Evolutionary conservation across 2,329 filamentous ascomycete species (phyloP), one percentile per base, ranked within the genome.

Genomic region (Stylonectria norvegica): DNA sequence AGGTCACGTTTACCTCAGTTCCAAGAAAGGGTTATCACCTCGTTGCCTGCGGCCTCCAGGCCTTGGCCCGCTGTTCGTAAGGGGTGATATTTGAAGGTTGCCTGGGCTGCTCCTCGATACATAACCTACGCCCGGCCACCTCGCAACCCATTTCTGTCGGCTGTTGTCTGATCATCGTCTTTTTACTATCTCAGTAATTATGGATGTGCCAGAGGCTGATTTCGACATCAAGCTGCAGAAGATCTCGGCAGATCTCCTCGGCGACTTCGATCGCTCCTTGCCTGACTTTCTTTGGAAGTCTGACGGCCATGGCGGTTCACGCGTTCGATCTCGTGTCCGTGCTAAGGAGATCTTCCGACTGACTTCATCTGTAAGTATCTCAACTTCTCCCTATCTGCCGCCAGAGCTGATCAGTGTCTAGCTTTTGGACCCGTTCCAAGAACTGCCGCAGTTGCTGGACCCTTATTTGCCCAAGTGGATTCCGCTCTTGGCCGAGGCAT

Each of bases 391-490:
- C 15, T 8, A 18, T 28, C 27, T 34, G 4, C 16, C 34, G 23
- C n/a, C n/a, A n/a, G n/a, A n/a, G 23, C 12, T 23, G 2, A 25
- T 19, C 16, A 31, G 3, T 23, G 11, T 35, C 3, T 20, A 75
- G 71, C 62, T 77, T 4, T 79, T 98, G 35, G 89, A 96, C 53
- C 82, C 86, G 2, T 98, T 97, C 54, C 91, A 97, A 72, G 90
- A 96, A 70, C 84, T 94, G 50, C 93, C 93, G 14, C 93, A 98
- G 62, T 76, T 97, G 27, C 77, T 98, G 18, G 93, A 98, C 65
- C 80, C 88, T 8, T 79, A 91, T 62, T 74, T 98, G 29, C 81
- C 85, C 36, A 75, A 69, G 48, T 81, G 94, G 64, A 72, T 97
- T 35, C 84, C 87, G 17, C 70, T 78, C 28, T 72, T 97, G 23